Evolutionary conservation across 305 asterid genomes (phyloP).

Genomic region (Fraxinus floribunda): DNA sequence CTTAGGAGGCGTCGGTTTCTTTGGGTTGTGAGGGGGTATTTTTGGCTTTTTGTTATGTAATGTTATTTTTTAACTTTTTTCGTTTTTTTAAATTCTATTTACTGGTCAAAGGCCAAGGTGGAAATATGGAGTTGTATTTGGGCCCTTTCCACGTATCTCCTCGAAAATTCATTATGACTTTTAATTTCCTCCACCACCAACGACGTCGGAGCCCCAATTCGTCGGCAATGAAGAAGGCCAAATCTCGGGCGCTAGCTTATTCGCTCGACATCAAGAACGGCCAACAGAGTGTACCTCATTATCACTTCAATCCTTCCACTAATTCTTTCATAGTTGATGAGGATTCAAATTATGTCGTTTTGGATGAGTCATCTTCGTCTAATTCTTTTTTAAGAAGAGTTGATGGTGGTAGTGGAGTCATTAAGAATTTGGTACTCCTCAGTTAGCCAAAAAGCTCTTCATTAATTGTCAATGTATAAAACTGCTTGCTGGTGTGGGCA

Average conservation of each 20-base stretch:
- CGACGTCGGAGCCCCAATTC: constrained; percentile 11
- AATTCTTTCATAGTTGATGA: constrained; percentile 35
- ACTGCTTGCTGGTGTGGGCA: not conserved
- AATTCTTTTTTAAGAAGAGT: constrained; percentile 18
- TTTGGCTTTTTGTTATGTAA: too few relatives aligned
- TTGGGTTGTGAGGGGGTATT: too few relatives aligned
- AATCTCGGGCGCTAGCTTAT: constrained; percentile 39
- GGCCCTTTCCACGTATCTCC: too few relatives aligned
- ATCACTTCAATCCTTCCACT: constrained; percentile 26
- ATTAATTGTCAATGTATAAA: constrained; percentile 23
- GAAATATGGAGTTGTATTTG: too few relatives aligned
- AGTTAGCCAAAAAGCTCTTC: constrained; percentile 45
- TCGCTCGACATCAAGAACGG: constrained; percentile 34
- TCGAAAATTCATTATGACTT: too few relatives aligned
- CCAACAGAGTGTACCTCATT: constrained; percentile 30
- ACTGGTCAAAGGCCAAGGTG: too few relatives aligned
- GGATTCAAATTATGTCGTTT: constrained; percentile 27
- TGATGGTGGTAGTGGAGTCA: constrained; percentile 14
- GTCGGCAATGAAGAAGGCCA: constrained; percentile 54
- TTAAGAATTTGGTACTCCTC: constrained; percentile 46
- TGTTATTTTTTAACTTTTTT: too few relatives aligned
- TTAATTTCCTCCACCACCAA: constrained; percentile 17
- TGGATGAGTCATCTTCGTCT: constrained; percentile 20
- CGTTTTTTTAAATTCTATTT: too few relatives aligned
- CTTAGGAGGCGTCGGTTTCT: too few relatives aligned